Conservation (phyloP, 345 rosid genomes). For the Lagerstroemia speciosa region DNA sequence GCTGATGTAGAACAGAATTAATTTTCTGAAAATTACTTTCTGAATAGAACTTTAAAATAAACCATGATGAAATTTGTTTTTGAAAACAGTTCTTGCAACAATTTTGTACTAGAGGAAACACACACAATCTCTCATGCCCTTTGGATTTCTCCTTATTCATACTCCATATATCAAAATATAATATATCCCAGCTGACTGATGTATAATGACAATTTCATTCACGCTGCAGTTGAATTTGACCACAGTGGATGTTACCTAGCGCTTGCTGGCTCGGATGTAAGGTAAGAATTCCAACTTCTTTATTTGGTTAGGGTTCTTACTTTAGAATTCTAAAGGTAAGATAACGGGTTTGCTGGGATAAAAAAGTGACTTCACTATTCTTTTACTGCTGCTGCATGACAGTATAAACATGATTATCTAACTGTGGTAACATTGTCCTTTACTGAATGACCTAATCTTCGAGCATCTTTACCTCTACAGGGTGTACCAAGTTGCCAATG, state of each 20-base stretch:
- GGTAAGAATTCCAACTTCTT: conserved; percentile 33
- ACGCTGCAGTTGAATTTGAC: conserved; percentile 80
- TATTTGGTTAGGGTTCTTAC: no score
- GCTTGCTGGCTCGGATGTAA: conserved; percentile 74
- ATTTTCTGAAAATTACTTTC: no score
- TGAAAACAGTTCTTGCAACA: no score
- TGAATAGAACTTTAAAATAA: no score
- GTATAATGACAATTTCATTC: background rate
- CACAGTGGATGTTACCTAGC: conserved; percentile 85
- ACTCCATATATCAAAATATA: background rate
- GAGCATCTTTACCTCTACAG: conserved; percentile 26
- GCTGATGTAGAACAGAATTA: no score
- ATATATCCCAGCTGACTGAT: background rate
- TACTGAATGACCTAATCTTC: background rate
- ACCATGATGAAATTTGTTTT: no score
- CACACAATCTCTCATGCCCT: no score
- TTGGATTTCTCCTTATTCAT: no score
- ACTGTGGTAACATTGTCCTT: background rate
- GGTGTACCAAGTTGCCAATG: conserved; percentile 82
- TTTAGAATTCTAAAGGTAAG: no score
- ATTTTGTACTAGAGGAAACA: no score
- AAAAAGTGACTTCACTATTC: no score
- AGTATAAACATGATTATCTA: background rate
- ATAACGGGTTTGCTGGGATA: no score
- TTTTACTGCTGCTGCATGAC: background rate